Evolutionary conservation across 2,329 filamentous ascomycete species (phyloP).

Genomic region (Penicillium sclerotigenum): DNA sequence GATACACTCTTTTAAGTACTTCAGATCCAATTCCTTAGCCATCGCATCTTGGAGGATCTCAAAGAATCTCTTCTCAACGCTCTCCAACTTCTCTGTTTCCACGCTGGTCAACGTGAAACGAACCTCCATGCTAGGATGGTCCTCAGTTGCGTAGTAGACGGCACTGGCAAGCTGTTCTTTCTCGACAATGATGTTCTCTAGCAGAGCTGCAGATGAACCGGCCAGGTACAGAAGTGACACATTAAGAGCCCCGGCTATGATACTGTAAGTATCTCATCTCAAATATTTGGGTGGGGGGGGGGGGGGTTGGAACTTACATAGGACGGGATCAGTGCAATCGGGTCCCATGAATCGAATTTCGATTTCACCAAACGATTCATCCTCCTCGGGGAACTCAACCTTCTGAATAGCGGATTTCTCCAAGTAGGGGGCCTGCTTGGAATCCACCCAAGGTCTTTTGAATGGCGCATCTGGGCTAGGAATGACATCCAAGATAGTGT

Average conservation of each 20-base stretch:
- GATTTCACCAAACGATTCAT: slow-evolving; percentile 89
- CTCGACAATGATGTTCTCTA: slow-evolving; percentile 91
- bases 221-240: slow-evolving; percentile 82
- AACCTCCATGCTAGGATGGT: slow-evolving; percentile 76
- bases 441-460: slow-evolving; percentile 87
- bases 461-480: slow-evolving; percentile 73
- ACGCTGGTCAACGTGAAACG: slow-evolving; percentile 85
- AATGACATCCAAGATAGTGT: slow-evolving; percentile 77
- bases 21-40: slow-evolving; percentile 75
- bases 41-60: slow-evolving; percentile 78
- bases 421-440: slow-evolving; percentile 70
- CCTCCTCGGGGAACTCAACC: slow-evolving; percentile 92
- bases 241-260: slow-evolving; percentile 65
- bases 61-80: slow-evolving; percentile 82
- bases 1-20: slow-evolving; percentile 85
- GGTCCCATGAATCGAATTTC: slow-evolving; percentile 85
- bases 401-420: slow-evolving; percentile 70
- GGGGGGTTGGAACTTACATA: slow-evolving; percentile 41
- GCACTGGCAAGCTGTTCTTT: slow-evolving; percentile 87
- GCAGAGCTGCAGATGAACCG: slow-evolving; percentile 85
- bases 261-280: slow-evolving; percentile 18
- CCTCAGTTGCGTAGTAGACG: slow-evolving; percentile 74
- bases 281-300: not conserved
- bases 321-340: slow-evolving; percentile 66
- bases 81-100: slow-evolving; percentile 75